Evolutionary conservation across 2,329 filamentous ascomycete genomes (phyloP).

Genomic region (Rachicladosporium sp.): DNA sequence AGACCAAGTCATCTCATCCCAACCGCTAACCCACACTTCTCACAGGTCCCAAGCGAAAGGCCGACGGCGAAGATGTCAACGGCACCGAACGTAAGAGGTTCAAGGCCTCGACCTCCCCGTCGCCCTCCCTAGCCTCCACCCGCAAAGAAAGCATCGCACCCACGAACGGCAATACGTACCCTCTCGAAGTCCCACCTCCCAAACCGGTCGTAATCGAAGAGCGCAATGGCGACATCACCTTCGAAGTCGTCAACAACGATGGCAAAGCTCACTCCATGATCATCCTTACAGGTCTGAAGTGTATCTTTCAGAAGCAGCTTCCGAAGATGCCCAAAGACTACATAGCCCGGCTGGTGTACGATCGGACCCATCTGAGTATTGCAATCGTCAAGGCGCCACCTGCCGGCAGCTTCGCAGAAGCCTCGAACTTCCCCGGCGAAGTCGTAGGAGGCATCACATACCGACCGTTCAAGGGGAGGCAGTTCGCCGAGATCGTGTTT

Average conservation of each 20-base stretch:
- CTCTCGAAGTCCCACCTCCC: conserved; percentile 46
- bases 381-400: conserved; percentile 95
- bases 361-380: conserved; percentile 89
- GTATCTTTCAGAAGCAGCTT: conserved; percentile 95
- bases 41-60: conserved; percentile 54
- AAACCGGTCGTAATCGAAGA: conserved; percentile 93
- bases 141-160: conserved; percentile 6
- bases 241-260: conserved; percentile 96
- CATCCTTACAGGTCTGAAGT: conserved; percentile 89
- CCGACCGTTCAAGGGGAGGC: conserved; percentile 78
- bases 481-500: conserved; percentile 97
- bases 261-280: conserved; percentile 77
- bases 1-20: too few species aligned
- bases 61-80: conserved; percentile 50
- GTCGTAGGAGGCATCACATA: conserved; percentile 77
- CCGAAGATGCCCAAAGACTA: conserved; percentile 99
- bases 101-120: conserved; percentile 35
- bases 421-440: conserved; percentile 20
- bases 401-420: conserved; percentile 17
- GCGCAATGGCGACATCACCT: conserved; percentile 86
- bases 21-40: background rate
- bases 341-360: conserved; percentile 92
- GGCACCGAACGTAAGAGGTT: conserved; percentile 50
- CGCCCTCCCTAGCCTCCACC: conserved; percentile 22
- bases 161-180: conserved; percentile 19